Base-by-base conservation (phyloP, 352 stramenopile species). In the Paralagenidium karlingii region DNA sequence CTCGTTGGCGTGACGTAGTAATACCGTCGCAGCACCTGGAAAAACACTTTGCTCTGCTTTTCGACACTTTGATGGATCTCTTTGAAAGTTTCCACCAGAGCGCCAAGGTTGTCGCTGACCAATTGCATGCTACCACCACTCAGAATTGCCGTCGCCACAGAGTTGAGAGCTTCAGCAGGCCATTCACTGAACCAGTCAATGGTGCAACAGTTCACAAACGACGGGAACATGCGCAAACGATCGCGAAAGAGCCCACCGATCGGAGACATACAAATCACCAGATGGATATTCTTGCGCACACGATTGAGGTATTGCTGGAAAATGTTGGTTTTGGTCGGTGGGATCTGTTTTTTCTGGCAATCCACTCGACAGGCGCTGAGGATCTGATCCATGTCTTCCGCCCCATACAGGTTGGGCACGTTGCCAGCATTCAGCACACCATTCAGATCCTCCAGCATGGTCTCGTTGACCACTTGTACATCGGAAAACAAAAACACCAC, bases 361-460 rank as follows among this genome's bases (percentile, higher is more conserved):
- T 96, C 84, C n/a, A 85, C 69, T 25, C 83, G 71, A 27, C 83
- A 96, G 5, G 81, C 63, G 1, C 63, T 93, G 27, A 91, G 67
- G 51, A 97, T 97, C 34, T 78, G 60, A 24, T 96, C 88, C 48
- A 96, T 68, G 36, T 97, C 90, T 40, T 97, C 90, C 0, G 77
- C 59, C 0, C 62, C 82, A 33, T 97, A 97, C 18, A 97, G 51
- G 25, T 97, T 97, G 1, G 90, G 90, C 5, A 97, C 80, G 38
- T 96, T 90, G 13, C 89, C 89, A n/a, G 82, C 80, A 53, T 97
- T 97, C n/a, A 97, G 60, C 15, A 97, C 70, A 19, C 82, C 83
- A 45, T 97, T 97, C 24, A 97, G 65, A 54, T 97, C 90, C 62
- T 97, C 90, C 1, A 97, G 63, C 85, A 97, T 97, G 1, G 82